Evolutionary conservation across 345 rosid genomes (phyloP).

Genomic region (Murraya koenigii): DNA sequence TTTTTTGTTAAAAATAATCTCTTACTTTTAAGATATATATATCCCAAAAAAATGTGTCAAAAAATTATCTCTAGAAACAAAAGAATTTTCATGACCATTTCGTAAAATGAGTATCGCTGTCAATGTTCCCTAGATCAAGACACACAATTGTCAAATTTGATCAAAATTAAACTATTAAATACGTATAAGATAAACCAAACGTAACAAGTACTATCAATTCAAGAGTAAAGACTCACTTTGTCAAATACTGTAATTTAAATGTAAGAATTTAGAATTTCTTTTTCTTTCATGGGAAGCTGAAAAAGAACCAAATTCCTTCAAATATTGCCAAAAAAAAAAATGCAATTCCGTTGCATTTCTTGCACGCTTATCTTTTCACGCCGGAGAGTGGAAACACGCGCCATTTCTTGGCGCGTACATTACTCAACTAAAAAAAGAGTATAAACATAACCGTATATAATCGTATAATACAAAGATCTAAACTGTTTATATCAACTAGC

Average conservation of each 20-base stretch:
- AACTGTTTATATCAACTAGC: background rate
- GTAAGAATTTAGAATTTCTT: background rate
- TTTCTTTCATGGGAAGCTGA: background rate
- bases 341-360: background rate
- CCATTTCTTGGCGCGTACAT: background rate
- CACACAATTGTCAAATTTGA: background rate
- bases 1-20: too few species aligned
- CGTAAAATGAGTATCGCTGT: too few species aligned
- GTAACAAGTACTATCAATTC: background rate
- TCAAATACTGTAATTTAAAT: background rate
- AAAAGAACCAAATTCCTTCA: background rate
- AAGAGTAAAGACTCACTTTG: background rate
- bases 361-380: background rate
- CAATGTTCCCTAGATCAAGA: too few species aligned
- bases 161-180: background rate
- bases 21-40: too few species aligned
- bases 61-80: too few species aligned
- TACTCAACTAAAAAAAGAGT: background rate
- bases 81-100: too few species aligned
- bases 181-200: background rate
- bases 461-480: background rate
- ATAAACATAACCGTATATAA: background rate
- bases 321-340: background rate
- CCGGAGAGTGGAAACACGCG: constrained; percentile 4
- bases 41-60: too few species aligned